Evolutionary conservation across 345 rosid species (phyloP).

Genomic region (Dipteronia sinensis): DNA sequence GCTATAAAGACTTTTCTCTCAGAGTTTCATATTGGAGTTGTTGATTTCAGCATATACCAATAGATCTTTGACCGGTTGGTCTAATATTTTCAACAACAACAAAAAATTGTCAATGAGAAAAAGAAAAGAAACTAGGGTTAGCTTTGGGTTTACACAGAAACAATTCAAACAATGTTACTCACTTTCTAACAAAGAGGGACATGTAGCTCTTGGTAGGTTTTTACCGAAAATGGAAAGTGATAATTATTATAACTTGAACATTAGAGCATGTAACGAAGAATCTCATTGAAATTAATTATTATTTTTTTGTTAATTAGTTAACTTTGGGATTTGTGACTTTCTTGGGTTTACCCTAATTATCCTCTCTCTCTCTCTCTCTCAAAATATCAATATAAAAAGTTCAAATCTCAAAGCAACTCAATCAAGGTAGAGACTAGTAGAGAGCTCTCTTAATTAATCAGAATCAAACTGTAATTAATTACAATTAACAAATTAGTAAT

Average conservation of each 20-base stretch:
- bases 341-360: slow-evolving; percentile 10
- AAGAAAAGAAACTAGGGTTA: neutral
- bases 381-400: neutral
- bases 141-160: neutral
- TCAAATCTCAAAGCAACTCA: neutral
- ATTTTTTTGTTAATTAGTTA: slow-evolving; percentile 20
- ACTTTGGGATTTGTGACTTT: slow-evolving; percentile 38
- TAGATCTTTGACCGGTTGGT: too few species aligned
- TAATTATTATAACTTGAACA: neutral
- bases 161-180: too few species aligned
- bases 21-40: too few species aligned
- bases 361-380: neutral
- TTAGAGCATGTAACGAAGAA: neutral
- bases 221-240: slow-evolving; percentile 16
- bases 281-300: neutral
- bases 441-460: neutral
- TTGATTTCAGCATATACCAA: too few species aligned
- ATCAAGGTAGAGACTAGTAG: too few species aligned
- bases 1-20: too few species aligned
- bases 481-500: neutral
- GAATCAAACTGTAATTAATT: neutral
- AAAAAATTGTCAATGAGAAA: too few species aligned
- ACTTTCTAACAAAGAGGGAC: neutral
- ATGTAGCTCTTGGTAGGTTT: neutral
- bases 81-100: too few species aligned